Evolutionary conservation across 129 eudicot species (phyloP), one percentile per base, ranked within the genome.

Genomic region (Scalesia atractyloides): DNA sequence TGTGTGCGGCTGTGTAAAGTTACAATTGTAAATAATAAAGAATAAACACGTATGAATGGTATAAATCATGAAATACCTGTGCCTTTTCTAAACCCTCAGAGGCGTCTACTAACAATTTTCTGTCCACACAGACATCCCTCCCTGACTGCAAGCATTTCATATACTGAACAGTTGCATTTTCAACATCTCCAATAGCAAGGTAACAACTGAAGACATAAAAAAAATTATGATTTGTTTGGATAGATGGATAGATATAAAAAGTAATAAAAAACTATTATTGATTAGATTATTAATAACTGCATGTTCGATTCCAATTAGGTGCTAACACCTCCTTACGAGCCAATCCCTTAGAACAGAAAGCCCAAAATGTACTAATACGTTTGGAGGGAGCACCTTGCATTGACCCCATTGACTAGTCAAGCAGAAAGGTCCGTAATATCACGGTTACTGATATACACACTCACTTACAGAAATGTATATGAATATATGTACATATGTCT

Each of bases 131-230:
- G 67, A 65, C 83, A 60, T 86, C 96, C 63, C 49, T 73, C 72
- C 91, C 96, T 30, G 84, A 74, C 72, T 86, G 91, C 87, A 95
- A 84, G 79, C 92, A 90, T 80, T 85, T 95, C 85, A 80, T 80
- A 74, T 82, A 90, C 82, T 84, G 85, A 77, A 61, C 43, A 9
- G 86, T 84, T 72, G 99, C 96, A 52, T 83, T 84, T 75, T 86
- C 99, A 80, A 86, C 82, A 69, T 95, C 97, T 71, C 99, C 99
- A 33, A 95, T 80, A 73, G 96, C 89, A 84, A 95, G 97, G 75
- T 90, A 88, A 74, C 99, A 95, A 80, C 99, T 95, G 77, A 47
- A 80, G 22, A 65, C 36, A 54, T 9, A 33, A 5, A 26, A 26
- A 59, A 26, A 2, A 30, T 2, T 30, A 30, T 60, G 12, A 60